A percentile compares a stretch with the other conserved stretches of the same genome.
Evolutionary conservation across 768 basidiomycete species (phyloP).

Genomic region (Lactifluus piperatus): DNA sequence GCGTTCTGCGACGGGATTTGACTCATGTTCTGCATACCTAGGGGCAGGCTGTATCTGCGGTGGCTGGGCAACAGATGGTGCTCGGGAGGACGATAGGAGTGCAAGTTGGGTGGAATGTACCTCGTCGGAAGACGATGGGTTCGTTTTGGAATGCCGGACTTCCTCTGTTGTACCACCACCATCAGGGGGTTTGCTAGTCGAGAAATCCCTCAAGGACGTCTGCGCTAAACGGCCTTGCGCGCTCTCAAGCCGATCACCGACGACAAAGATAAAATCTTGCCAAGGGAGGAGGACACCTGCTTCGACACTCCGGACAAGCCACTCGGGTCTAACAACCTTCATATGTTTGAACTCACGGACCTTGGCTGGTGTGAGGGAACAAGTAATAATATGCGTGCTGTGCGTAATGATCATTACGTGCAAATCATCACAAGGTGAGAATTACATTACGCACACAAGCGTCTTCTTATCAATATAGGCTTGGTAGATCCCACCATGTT

Average conservation of each 20-base stretch:
- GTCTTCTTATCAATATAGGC: slow-evolving; percentile 78
- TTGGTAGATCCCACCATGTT: slow-evolving; percentile 76
- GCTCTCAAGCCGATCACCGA: slow-evolving; percentile 38
- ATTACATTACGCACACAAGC: slow-evolving; percentile 46
- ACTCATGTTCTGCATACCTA: slow-evolving; percentile 55
- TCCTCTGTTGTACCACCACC: background rate
- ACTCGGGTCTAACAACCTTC: slow-evolving; percentile 85
- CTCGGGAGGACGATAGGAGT: slow-evolving; percentile 26
- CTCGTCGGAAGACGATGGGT: background rate
- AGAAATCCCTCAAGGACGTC: slow-evolving; percentile 26
- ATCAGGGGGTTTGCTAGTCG: slow-evolving; percentile 10
- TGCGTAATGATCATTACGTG: background rate
- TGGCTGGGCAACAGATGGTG: slow-evolving; percentile 35
- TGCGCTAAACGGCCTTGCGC: slow-evolving; percentile 43
- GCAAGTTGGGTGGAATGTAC: background rate
- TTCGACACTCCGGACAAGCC: slow-evolving; percentile 78
- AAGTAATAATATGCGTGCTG: slow-evolving; percentile 89
- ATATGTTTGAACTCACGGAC: slow-evolving; percentile 80
- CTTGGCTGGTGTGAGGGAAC: slow-evolving; percentile 84
- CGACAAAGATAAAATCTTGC: slow-evolving; percentile 59
- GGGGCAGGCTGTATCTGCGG: slow-evolving; percentile 43
- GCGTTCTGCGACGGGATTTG: slow-evolving; percentile 66
- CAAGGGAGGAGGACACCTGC: slow-evolving; percentile 67
- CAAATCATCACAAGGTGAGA: background rate
- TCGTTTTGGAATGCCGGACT: background rate